Evolutionary conservation across 2,329 filamentous ascomycete genomes (phyloP), one percentile per base, ranked within the genome.

Genomic region (Alternaria sp.): DNA sequence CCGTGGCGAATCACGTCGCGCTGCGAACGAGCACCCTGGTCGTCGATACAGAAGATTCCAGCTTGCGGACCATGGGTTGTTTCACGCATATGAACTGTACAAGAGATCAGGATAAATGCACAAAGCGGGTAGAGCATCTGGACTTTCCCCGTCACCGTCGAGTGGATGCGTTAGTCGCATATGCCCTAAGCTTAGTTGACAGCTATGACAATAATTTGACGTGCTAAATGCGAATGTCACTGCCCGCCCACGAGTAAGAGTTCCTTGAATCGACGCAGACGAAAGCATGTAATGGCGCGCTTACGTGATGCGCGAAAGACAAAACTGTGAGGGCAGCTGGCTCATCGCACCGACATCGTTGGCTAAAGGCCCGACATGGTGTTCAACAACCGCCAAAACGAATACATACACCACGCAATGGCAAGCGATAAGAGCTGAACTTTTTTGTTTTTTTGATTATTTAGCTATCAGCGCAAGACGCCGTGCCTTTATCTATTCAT

Each of bases 151-250:
- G 46, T 38, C 25, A n/a, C 22, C 46, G 32, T 38, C 20, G 30
- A 50, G 32, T 34, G 30, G 46, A 36, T 34, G 30, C 46, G 30
- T 49, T 49, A 49, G 46, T 32, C 32, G 46, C 46, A 50, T 50
- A 18, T 36, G 32, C 34, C 22, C 46, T 38, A 34, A 50, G 46
- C 30, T 50, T 45, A 45, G 43, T 22, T 36, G 46, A 36, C 46
- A 50, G 46, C 46, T 38, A 50, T 36, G 46, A 50, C 46, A 50
- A 50, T 30, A 38, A 12, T 20, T 27, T 38, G 46, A 32, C 46
- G 46, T 27, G 46, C 20, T 16, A 22, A 3, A 11, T 12, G 30
- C 5, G 40, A 36, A 49, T 25, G 18, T 28, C 11, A 34, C 22
- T 11, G 46, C 32, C 12, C 30, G 30, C 20, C 12, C 8, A 16